Conservation (phyloP, 768 basidiomycete genomes). For the Butyriboletus loyo region DNA sequence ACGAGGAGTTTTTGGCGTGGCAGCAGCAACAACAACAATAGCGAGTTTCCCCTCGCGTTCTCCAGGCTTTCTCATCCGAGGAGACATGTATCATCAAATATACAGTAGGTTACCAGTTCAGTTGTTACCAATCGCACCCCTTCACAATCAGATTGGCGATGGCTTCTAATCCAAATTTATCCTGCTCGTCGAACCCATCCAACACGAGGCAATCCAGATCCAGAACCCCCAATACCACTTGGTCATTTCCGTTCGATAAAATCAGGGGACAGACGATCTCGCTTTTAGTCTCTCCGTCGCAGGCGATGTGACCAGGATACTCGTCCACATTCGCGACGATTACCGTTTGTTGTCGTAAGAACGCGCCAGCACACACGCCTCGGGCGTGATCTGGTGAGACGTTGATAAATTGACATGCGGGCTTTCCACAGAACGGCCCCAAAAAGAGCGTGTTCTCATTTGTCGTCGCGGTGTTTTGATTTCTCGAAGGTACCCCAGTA, state of each 20-base stretch:
- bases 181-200: slow-evolving; percentile 72
- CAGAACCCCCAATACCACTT: slow-evolving; percentile 53
- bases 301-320: slow-evolving; percentile 93
- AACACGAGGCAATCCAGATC: slow-evolving; percentile 83
- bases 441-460: slow-evolving; percentile 45
- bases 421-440: slow-evolving; percentile 87
- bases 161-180: slow-evolving; percentile 70
- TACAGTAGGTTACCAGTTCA: slow-evolving; percentile 12
- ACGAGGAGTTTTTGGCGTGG: slow-evolving; percentile 71
- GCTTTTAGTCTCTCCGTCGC: slow-evolving; percentile 86
- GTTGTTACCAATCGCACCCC: slow-evolving; percentile 60
- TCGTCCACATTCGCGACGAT: slow-evolving; percentile 75
- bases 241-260: slow-evolving; percentile 30
- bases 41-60: not conserved
- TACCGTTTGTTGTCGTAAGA: slow-evolving; percentile 50
- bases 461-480: slow-evolving; percentile 11
- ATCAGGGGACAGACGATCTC: slow-evolving; percentile 86
- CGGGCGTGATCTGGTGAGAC: slow-evolving; percentile 48
- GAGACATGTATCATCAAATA: not conserved
- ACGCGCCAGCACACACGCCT: slow-evolving; percentile 89
- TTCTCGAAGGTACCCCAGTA: slow-evolving; percentile 8
- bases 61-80: not conserved
- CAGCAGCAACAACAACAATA: slow-evolving; percentile 30
- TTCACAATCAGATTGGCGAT: slow-evolving; percentile 65
- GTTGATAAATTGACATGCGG: slow-evolving; percentile 84